Evolutionary conservation across 2,329 filamentous ascomycete genomes (phyloP).

Genomic region (Diplodia mutila): DNA sequence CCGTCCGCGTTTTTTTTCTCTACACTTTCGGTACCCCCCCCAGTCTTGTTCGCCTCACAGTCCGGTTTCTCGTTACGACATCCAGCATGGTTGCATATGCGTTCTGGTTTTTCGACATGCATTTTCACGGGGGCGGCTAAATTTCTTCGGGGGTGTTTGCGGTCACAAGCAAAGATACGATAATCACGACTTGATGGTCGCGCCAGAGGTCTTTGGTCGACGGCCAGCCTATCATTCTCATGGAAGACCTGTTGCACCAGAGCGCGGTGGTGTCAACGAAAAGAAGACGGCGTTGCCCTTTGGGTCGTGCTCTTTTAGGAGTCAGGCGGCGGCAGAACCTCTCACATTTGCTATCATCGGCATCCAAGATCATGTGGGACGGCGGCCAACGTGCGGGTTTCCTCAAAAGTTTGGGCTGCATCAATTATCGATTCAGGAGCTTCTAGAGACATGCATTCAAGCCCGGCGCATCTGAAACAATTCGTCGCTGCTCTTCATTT

Average conservation of each 20-base stretch:
- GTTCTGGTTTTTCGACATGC: slow-evolving; percentile 34
- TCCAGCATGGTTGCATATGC: slow-evolving; percentile 27
- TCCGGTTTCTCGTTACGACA: slow-evolving; percentile 26
- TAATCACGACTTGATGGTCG: slow-evolving; percentile 27
- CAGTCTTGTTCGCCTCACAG: slow-evolving; percentile 23
- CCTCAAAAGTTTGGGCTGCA: slow-evolving; percentile 21
- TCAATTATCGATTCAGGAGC: slow-evolving; percentile 23
- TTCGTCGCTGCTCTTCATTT: slow-evolving; percentile 21
- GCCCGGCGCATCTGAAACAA: slow-evolving; percentile 26
- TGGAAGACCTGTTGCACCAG: slow-evolving; percentile 19
- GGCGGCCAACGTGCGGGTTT: slow-evolving; percentile 21
- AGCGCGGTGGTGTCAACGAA: slow-evolving; percentile 18
- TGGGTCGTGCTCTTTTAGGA: slow-evolving; percentile 22
- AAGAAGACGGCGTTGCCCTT: slow-evolving; percentile 16
- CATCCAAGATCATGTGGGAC: slow-evolving; percentile 12
- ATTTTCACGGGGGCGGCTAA: slow-evolving; percentile 44
- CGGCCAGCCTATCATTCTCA: slow-evolving; percentile 19
- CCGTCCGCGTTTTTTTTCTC: slow-evolving; percentile 11
- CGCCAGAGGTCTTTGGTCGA: slow-evolving; percentile 22
- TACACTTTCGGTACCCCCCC: slow-evolving; percentile 21
- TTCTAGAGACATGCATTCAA: slow-evolving; percentile 27
- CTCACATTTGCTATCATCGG: slow-evolving; percentile 8
- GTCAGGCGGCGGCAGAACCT: slow-evolving; percentile 16
- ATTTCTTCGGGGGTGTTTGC: slow-evolving; percentile 41
- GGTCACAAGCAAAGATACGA: slow-evolving; percentile 25